phyloP scores from a whole-genome alignment of 352 stramenopile genomes.

The Pythium apleroticum region DNA sequence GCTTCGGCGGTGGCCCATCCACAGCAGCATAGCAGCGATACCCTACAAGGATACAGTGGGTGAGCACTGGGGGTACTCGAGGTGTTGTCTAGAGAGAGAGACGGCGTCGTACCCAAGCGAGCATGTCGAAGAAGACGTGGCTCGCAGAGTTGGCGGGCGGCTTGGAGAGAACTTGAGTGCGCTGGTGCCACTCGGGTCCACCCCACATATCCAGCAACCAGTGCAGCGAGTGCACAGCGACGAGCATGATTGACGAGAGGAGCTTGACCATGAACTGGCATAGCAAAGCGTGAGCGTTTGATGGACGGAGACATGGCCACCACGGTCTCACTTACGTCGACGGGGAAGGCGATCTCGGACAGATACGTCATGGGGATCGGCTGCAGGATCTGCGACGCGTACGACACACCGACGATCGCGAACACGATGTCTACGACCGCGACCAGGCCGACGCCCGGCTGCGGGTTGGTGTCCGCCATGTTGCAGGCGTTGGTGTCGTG shows the following conservation, averaged over 20 bases:
- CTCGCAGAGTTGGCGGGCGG: conserved; percentile 4
- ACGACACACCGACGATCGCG: conserved; percentile 50
- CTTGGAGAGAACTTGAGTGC: background rate
- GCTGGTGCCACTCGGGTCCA: conserved; percentile 40
- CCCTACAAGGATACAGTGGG: conserved; percentile 7
- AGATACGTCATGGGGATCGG: conserved; percentile 72
- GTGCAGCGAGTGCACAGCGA: conserved; percentile 45
- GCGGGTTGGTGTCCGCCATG: background rate
- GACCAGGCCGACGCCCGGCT: conserved; percentile 8
- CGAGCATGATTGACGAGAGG: conserved; percentile 43
- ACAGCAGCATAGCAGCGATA: conserved; percentile 36
- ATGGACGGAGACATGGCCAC: background rate
- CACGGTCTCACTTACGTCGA: conserved; percentile 46
- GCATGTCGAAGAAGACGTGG: conserved; percentile 51
- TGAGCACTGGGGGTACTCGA: background rate
- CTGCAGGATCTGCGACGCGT: conserved; percentile 49
- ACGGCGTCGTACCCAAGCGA: conserved; percentile 47
- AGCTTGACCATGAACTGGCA: conserved; percentile 66
- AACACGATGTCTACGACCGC: conserved; percentile 37
- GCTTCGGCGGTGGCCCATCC: conserved; percentile 76
- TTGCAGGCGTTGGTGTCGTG: background rate
- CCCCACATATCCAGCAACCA: conserved; percentile 48
- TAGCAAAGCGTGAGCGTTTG: background rate
- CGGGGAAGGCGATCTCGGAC: conserved; percentile 71
- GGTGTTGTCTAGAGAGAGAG: background rate